Evolutionary conservation across 73 alveolate genomes (phyloP).

Genomic region (Tetrahymena borealis): DNA sequence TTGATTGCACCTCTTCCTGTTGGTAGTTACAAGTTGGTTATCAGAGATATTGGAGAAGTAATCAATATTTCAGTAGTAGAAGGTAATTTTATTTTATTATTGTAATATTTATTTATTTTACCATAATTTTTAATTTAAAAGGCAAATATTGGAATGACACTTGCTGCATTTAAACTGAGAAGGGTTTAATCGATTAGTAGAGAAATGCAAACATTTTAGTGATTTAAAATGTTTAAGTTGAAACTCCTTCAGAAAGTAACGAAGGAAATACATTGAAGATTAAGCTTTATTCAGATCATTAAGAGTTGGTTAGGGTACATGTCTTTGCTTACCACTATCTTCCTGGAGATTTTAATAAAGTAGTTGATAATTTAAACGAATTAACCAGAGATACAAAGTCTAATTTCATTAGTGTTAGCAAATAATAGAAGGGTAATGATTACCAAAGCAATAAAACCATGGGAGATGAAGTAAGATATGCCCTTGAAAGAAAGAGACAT

Average conservation of each 20-base stretch:
- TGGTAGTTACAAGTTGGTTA: not conserved
- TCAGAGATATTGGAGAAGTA: not conserved
- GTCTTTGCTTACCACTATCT: not conserved
- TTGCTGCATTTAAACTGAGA: not conserved
- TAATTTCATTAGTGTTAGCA: not conserved
- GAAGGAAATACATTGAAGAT: not conserved
- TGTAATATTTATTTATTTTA: not conserved
- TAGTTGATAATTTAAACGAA: not conserved
- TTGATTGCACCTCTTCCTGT: not conserved
- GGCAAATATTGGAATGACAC: not conserved
- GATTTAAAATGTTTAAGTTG: not conserved
- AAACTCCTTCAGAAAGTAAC: not conserved
- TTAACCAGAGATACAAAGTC: not conserved
- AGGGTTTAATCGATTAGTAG: not conserved
- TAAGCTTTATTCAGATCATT: not conserved
- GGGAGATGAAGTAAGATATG: constrained; percentile 51
- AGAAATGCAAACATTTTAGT: not conserved
- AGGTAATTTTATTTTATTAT: not conserved
- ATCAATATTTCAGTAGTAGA: not conserved
- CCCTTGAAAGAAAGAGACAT: constrained; percentile 43
- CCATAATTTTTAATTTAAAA: not conserved
- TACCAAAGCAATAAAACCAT: not conserved
- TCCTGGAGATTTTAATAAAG: not conserved
- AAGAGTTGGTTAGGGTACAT: not conserved
- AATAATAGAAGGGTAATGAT: not conserved